Evolutionary conservation across 2,329 filamentous ascomycete species (phyloP), one percentile per base, ranked within the genome.

Genomic region (Pyricularia pennisetigena): DNA sequence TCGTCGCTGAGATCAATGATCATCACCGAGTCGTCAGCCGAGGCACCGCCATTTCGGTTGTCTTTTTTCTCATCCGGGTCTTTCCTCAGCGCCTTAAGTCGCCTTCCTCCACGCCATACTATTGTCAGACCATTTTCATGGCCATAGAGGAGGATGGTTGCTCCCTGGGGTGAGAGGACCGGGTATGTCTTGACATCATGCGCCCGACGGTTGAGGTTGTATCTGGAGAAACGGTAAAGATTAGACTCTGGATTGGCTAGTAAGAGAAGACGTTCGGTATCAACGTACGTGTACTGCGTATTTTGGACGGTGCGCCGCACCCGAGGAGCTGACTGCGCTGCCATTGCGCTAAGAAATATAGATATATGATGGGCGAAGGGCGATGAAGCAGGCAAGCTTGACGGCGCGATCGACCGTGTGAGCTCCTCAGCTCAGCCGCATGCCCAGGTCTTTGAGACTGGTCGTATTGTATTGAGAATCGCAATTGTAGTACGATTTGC

Each of bases 1-100:
- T 88, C 86, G 8, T 88, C 85, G 71, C 89, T 87, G 1, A 85
- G 88, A 72, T 89, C 87, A 68, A 89, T 82, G 20, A 88, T 81
- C 83, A 89, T 88, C 30, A 89, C 80, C 4, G 82, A 79, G 73
- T 87, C 85, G 23, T 83, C 81, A 5, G 73, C 68, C 29, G 75
- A 69, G 3, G 75, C 74, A 0, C 77, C 72, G 14, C 86, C 86
- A 71, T 88, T 88, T 64, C 81, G 79, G 71, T 85, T 86, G 69
- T 78, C 69, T 78, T 78, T 9, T 72, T 63, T 65, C 28, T 70
- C 69, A 7, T 69, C 24, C 16, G 64, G 1, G 72, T 70, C 20
- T 74, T 81, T 79, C 54, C 79, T 76, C 1, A 76, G 71, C 1
- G 79, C 70, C 74, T 87, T 89, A 72, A 90, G 85, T n/a, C 81